Conservation (phyloP, 139 green algal species). For the Chlorella sp. region DNA sequence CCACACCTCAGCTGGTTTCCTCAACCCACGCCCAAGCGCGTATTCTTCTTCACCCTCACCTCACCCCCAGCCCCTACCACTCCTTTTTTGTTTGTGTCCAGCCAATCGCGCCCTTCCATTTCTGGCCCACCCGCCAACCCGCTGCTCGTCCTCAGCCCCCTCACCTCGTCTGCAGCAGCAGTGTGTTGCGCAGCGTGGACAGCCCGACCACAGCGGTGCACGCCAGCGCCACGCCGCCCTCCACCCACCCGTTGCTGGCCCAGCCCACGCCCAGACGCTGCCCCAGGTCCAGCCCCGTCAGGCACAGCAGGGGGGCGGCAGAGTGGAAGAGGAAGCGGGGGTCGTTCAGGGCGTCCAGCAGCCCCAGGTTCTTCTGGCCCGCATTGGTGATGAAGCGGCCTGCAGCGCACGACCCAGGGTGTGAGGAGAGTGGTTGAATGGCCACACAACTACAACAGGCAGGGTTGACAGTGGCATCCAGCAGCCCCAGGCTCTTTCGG, state of each 20-base stretch:
- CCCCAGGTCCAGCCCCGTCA: constrained; percentile 9
- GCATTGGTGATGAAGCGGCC: neutral
- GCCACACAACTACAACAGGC: too few species aligned
- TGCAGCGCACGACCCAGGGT: neutral
- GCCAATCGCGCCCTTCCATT: too few species aligned
- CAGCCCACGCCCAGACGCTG: constrained; percentile 7
- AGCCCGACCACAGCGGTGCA: neutral
- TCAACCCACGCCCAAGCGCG: too few species aligned
- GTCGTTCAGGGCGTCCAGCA: constrained; percentile 10
- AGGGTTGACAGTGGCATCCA: too few species aligned
- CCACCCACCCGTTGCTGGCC: neutral
- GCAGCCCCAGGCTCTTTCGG: too few species aligned
- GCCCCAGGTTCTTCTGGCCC: neutral
- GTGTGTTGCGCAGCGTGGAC: constrained; percentile 10
- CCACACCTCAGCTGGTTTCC: too few species aligned
- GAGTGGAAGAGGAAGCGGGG: constrained; percentile 5
- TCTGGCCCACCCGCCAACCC: too few species aligned
- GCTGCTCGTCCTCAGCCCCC: neutral
- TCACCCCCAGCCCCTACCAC: too few species aligned
- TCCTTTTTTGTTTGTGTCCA: too few species aligned
- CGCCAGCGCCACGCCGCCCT: neutral
- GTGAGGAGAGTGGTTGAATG: too few species aligned
- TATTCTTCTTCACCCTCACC: too few species aligned
- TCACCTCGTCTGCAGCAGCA: constrained; percentile 14
- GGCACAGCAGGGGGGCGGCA: constrained; percentile 5